phyloP scores from a whole-genome alignment of 306 rosid species.

The Lotus japonicus region DNA sequence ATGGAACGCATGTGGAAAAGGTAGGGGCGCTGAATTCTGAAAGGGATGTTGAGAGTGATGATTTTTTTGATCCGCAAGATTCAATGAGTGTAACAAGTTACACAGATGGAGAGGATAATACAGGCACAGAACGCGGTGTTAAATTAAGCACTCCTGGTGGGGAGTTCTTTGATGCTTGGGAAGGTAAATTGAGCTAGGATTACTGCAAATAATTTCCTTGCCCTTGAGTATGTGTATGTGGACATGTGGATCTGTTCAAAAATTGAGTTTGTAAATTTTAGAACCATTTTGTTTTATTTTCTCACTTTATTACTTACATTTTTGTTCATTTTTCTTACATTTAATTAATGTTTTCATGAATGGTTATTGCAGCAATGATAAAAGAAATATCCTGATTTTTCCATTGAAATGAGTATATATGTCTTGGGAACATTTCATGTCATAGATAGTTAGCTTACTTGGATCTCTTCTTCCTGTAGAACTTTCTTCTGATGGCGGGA shows the following conservation, averaged over 20 bases:
- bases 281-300: too few species aligned
- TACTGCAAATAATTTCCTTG: background rate
- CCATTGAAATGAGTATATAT: background rate
- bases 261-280: too few species aligned
- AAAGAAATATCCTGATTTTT: background rate
- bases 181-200: constrained; percentile 44
- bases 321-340: too few species aligned
- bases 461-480: constrained; percentile 38
- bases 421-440: constrained; percentile 8
- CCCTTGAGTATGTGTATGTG: background rate
- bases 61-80: constrained; percentile 78
- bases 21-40: constrained; percentile 27
- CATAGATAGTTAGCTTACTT: constrained; percentile 25
- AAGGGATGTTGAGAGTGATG: constrained; percentile 53
- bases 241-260: background rate
- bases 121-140: constrained; percentile 33
- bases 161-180: constrained; percentile 89
- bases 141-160: constrained; percentile 25
- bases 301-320: too few species aligned
- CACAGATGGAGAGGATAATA: constrained; percentile 78
- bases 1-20: constrained; percentile 31
- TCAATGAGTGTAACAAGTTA: constrained; percentile 60
- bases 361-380: too few species aligned
- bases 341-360: too few species aligned
- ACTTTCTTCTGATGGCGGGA: constrained; percentile 66